Evolutionary conservation across 768 basidiomycete species (phyloP).

Genomic region (Podaxis pistillaris): DNA sequence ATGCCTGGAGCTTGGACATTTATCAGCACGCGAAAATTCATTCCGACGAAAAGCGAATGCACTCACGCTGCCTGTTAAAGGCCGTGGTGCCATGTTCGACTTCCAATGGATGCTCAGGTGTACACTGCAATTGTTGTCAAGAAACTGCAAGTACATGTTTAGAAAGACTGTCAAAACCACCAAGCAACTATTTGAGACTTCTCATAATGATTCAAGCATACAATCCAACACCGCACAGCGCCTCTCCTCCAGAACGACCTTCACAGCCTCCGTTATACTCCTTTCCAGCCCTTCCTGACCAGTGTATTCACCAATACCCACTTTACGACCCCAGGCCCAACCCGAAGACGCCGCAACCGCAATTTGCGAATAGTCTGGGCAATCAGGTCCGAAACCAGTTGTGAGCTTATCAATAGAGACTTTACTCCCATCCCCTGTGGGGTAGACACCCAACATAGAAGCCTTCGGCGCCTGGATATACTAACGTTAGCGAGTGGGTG

Average conservation of each 20-base stretch:
- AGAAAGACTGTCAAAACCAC: background rate
- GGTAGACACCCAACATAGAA: conserved; percentile 67
- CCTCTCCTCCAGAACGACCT: conserved; percentile 53
- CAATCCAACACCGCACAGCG: conserved; percentile 69
- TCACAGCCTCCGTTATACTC: conserved; percentile 47
- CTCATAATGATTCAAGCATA: conserved; percentile 33
- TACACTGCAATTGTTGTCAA: too few species aligned
- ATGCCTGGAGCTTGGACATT: conserved; percentile 30
- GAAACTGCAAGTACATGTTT: background rate
- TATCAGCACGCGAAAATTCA: background rate
- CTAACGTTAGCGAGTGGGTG: too few species aligned
- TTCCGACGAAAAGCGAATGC: background rate
- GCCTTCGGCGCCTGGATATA: conserved; percentile 53
- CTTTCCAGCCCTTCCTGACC: conserved; percentile 29
- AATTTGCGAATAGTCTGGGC: conserved; percentile 59
- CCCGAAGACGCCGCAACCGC: conserved; percentile 68
- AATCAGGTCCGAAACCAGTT: conserved; percentile 62
- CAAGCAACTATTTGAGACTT: background rate
- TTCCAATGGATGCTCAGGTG: too few species aligned
- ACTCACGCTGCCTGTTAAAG: conserved; percentile 29
- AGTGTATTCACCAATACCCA: conserved; percentile 14
- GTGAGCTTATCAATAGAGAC: conserved; percentile 48
- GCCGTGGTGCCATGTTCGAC: background rate
- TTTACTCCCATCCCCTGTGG: conserved; percentile 50
- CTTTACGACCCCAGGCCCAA: conserved; percentile 41